Percentiles rank a stretch among this genome's conserved stretches.
These are phyloP conservation scores for Teratosphaeria destructans DNA, from an alignment of 2,329 filamentous ascomycete genomes.

Conservation along the genomic window DNA sequence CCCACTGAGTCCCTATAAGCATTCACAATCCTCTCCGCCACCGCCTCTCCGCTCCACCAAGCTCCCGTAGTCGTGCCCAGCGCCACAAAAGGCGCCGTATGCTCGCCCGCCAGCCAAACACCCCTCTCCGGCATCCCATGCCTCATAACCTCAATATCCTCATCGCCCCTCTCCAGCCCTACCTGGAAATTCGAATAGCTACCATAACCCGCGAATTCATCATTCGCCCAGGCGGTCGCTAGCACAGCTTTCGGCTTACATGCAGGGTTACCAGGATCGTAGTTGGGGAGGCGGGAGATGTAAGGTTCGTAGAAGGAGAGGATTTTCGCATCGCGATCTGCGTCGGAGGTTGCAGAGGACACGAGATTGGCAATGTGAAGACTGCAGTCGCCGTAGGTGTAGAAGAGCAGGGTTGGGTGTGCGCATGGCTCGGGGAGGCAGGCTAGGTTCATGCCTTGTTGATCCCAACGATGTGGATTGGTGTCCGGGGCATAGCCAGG, in stretches of 20 bases:
- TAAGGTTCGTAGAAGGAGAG: conserved; percentile 65
- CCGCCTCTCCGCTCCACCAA: conserved; percentile 80
- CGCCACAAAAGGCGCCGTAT: conserved; percentile 81
- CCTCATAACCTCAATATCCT: conserved; percentile 55
- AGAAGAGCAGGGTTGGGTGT: conserved; percentile 81
- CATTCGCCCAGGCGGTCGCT: conserved; percentile 67
- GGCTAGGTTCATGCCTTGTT: conserved; percentile 61
- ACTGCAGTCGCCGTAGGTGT: conserved; percentile 57
- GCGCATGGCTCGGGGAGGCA: conserved; percentile 48
- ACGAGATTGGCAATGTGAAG: conserved; percentile 38
- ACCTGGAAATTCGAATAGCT: conserved; percentile 80
- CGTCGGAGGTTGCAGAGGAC: conserved; percentile 23
- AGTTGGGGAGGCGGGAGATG: conserved; percentile 63
- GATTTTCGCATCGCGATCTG: conserved; percentile 46
- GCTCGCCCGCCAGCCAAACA: conserved; percentile 81
- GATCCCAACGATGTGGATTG: conserved; percentile 52
- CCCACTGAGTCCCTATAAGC: not conserved
- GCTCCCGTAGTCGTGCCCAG: conserved; percentile 83
- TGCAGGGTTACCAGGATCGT: conserved; percentile 39
- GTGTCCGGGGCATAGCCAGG: conserved; percentile 55
- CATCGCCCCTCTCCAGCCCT: conserved; percentile 58
- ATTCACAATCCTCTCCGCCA: conserved; percentile 52
- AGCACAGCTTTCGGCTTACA: conserved; percentile 56
- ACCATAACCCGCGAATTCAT: conserved; percentile 70
- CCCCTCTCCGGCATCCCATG: conserved; percentile 50